Evolutionary conservation across 768 basidiomycete species (phyloP).

Genomic region (Tricholoma flavovirens): DNA sequence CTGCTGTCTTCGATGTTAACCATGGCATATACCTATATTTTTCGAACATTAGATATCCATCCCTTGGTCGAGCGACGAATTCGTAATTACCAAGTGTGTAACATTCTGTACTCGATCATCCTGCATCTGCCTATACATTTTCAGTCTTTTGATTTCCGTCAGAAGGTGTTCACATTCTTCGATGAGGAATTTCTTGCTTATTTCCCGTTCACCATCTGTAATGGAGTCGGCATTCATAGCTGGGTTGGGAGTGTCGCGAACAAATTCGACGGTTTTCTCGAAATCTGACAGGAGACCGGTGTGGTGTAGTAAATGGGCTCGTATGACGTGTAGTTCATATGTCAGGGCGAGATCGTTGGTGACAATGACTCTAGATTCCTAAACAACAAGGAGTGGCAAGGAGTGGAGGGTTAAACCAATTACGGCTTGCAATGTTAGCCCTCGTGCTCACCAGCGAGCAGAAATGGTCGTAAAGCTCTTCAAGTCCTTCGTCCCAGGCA

Average conservation of each 20-base stretch:
- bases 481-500: conserved; percentile 55
- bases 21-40: conserved; percentile 36
- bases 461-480: conserved; percentile 45
- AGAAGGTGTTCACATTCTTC: conserved; percentile 44
- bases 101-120: conserved; percentile 44
- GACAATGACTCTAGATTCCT: conserved; percentile 43
- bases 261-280: conserved; percentile 42
- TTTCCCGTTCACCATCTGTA: conserved; percentile 8
- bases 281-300: conserved; percentile 49
- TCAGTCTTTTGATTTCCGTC: conserved; percentile 44
- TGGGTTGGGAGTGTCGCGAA: conserved; percentile 44
- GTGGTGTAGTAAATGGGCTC: conserved; percentile 55
- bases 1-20: conserved; percentile 45
- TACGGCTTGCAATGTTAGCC: conserved; percentile 14
- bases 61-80: neutral
- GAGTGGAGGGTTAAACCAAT: neutral
- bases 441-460: conserved; percentile 32
- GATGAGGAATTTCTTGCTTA: conserved; percentile 22
- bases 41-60: neutral
- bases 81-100: conserved; percentile 37
- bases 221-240: conserved; percentile 26
- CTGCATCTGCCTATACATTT: conserved; percentile 35
- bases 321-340: conserved; percentile 48
- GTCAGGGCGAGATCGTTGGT: conserved; percentile 39
- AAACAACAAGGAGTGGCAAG: neutral